Evolutionary conservation across 1,284 basidiomycete species (phyloP), one percentile per base, ranked within the genome.

Genomic region (Rhodotorula mucilaginosa): DNA sequence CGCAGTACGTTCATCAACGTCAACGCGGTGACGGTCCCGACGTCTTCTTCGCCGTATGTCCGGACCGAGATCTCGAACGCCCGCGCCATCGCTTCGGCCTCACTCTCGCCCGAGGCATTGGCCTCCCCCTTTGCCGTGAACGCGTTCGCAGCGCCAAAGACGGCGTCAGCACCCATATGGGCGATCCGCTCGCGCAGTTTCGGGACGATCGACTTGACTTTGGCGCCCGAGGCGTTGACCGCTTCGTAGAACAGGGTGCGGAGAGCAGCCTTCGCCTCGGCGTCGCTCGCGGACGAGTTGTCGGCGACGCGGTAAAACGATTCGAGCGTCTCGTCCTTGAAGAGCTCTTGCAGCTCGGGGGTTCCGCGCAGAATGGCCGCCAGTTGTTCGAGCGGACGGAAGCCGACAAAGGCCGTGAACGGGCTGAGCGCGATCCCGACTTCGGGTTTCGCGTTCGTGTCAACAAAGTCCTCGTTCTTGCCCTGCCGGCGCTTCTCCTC

Each of bases 381-480:
- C 60, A 77, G 68, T 44, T 75, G 69, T 18, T 64, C 44, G 6
- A 67, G 67, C 4, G 75, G 75, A 46, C 74, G 72, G 72, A 77
- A 77, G 12, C 75, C 75, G 62, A 77, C 72, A 34, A 72, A 72
- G 23, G 70, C 70, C 3, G 74, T 74, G 61, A 77, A 77, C n/a
- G 74, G 74, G n/a, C 67, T 65, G 8, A 77, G 59, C 2, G 75
- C 75, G 57, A 77, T 72, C 8, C 72, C 74, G 13, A 74, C 73
- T 51, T 77, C 75, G 5, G 75, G 75, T 61, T 77, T 77, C 34
- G 71, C 74, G 52, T 75, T 75, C n/a, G 61, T 48, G 66, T 77
- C 75, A 26, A 77, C 73, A 61, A 74, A 77, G 52, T 73, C 67
- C 29, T 64, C 64, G 64, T 76, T 76, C 54, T 74, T 51, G 44